phyloP scores from a whole-genome alignment of 192 early-diverging fungal species.

The Paraglomus occultum region DNA sequence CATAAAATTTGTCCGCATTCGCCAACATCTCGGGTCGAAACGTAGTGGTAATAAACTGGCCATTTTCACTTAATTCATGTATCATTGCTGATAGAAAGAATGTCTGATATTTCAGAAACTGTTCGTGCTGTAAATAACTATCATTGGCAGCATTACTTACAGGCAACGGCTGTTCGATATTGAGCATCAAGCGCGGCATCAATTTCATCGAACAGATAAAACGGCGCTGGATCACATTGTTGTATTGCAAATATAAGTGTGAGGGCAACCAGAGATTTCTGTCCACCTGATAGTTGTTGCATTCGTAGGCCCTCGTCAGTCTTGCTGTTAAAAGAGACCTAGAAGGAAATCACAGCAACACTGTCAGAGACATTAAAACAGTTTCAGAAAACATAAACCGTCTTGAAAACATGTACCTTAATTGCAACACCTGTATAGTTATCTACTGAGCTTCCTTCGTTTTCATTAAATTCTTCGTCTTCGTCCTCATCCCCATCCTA shows the following conservation, averaged over 20 bases:
- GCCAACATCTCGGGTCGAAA: slow-evolving; percentile 95
- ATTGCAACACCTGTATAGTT: slow-evolving; percentile 92
- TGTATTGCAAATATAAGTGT: slow-evolving; percentile 99
- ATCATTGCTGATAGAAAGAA: slow-evolving; percentile 68
- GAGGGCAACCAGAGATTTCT: slow-evolving; percentile 96
- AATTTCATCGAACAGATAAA: slow-evolving; percentile 99
- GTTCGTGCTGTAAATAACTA: background rate
- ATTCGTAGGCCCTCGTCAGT: slow-evolving; percentile 84
- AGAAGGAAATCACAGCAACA: background rate
- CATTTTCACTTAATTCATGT: slow-evolving; percentile 76
- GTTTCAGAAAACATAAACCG: too few relatives aligned
- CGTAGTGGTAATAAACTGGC: slow-evolving; percentile 98
- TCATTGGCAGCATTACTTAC: slow-evolving; percentile 34
- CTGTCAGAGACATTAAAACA: too few relatives aligned
- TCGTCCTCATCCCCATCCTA: slow-evolving; percentile 38
- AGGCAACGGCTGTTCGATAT: slow-evolving; percentile 91
- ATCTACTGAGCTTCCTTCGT: slow-evolving; percentile 56
- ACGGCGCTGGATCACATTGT: slow-evolving; percentile 96
- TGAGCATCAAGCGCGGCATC: slow-evolving; percentile 96
- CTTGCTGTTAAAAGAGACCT: slow-evolving; percentile 92
- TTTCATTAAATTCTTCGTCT: slow-evolving; percentile 42
- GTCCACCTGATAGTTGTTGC: slow-evolving; percentile 96
- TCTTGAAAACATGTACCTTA: slow-evolving; percentile 37
- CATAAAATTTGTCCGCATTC: slow-evolving; percentile 94
- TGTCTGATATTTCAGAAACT: background rate